These are phyloP conservation scores for Rosa rugosa DNA, from an alignment of 306 rosid genomes.

Conservation along the genomic window DNA sequence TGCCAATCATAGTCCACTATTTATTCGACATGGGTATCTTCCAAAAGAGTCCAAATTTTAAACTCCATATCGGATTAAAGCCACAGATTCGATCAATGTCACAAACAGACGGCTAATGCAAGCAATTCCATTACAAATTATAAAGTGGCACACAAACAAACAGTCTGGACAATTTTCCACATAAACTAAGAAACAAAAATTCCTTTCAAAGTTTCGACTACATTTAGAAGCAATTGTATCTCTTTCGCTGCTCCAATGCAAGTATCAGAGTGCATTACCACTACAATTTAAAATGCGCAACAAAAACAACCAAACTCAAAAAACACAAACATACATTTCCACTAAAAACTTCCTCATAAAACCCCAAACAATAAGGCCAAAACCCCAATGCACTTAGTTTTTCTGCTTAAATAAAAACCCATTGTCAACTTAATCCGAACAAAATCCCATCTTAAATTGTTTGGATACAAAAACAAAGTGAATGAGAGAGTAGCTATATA, in stretches of 20 bases:
- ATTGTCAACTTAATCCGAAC: background rate
- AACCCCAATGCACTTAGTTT: background rate
- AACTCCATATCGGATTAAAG: background rate
- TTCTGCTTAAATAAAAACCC: background rate
- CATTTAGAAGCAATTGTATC: background rate
- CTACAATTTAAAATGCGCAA: background rate
- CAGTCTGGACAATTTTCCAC: background rate
- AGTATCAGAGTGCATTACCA: background rate
- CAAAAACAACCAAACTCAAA: background rate
- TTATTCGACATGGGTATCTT: background rate
- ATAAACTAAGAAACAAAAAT: background rate
- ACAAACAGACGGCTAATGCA: background rate
- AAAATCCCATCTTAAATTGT: background rate
- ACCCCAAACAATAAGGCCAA: background rate
- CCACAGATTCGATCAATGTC: background rate
- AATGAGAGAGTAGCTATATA: slow-evolving; percentile 18
- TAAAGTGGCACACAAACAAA: background rate
- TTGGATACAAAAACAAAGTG: background rate
- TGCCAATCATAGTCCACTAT: background rate
- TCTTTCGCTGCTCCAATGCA: background rate
- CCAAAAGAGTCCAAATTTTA: background rate
- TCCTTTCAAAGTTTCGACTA: background rate
- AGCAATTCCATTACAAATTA: background rate
- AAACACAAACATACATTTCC: no score
- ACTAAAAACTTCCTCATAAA: background rate